A percentile compares a stretch with the other conserved stretches of the same genome.
phyloP scores from a whole-genome alignment of 768 basidiomycete genomes.

The Kwoniella heveanensis region DNA sequence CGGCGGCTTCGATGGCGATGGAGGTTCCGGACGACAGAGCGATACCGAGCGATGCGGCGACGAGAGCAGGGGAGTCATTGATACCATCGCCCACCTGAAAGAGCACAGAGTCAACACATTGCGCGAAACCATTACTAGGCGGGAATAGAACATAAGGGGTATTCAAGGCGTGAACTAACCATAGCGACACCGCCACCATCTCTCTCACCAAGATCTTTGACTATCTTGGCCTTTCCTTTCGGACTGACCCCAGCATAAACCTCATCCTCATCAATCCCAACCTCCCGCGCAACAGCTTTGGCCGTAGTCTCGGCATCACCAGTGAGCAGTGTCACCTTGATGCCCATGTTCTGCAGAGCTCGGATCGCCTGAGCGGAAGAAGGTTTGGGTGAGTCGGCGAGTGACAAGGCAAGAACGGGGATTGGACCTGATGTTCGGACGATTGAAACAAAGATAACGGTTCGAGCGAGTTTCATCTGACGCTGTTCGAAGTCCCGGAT shows the following conservation, averaged over 20 bases:
- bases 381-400: conserved; percentile 83
- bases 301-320: conserved; percentile 88
- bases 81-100: conserved; percentile 93
- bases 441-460: conserved; percentile 83
- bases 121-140: too few relatives aligned
- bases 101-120: not conserved
- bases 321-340: conserved; percentile 90
- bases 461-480: conserved; percentile 74
- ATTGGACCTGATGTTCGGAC: conserved; percentile 58
- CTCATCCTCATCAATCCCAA: conserved; percentile 77
- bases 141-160: not conserved
- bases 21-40: conserved; percentile 95
- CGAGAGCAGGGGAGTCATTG: conserved; percentile 96
- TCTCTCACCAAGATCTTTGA: conserved; percentile 76
- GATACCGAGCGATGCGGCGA: conserved; percentile 93
- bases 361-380: conserved; percentile 80
- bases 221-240: conserved; percentile 85
- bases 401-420: conserved; percentile 76
- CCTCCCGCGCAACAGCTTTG: conserved; percentile 80
- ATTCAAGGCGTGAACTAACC: conserved; percentile 61
- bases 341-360: conserved; percentile 82
- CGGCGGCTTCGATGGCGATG: conserved; percentile 96
- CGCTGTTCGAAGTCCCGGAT: conserved; percentile 68
- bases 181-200: conserved; percentile 79
- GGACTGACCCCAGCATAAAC: conserved; percentile 95